Conservation (phyloP, 2,329 filamentous ascomycete genomes). For the Ophiostoma piceae region DNA sequence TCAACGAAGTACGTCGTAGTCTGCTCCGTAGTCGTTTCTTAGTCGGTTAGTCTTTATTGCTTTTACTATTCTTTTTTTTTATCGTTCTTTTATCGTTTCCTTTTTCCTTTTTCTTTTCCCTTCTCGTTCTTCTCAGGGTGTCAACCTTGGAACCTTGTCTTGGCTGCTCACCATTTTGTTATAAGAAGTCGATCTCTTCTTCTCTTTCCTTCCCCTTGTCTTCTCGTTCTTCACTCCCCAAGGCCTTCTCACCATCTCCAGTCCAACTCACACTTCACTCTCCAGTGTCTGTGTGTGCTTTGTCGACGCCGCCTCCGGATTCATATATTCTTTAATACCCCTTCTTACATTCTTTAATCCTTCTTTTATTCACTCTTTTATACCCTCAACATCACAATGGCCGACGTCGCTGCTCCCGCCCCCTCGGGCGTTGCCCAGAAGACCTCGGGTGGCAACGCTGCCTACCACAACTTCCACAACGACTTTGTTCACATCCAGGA, state of each 20-base stretch:
- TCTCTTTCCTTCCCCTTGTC: background rate
- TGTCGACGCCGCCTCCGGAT: slow-evolving; percentile 6
- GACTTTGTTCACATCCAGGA: slow-evolving; percentile 52
- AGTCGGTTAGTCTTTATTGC: slow-evolving; percentile 11
- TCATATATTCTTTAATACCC: slow-evolving; percentile 3
- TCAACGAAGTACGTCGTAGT: slow-evolving; percentile 2
- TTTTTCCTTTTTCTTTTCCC: background rate
- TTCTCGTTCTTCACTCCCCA: slow-evolving; percentile 3
- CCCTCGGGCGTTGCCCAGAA: slow-evolving; percentile 33
- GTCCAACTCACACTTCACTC: slow-evolving; percentile 11
- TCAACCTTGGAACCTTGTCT: slow-evolving; percentile 2
- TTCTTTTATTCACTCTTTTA: slow-evolving; percentile 5
- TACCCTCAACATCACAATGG: slow-evolving; percentile 23
- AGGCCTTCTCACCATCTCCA: slow-evolving; percentile 2
- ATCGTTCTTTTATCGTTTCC: slow-evolving; percentile 17
- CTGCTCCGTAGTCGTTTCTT: slow-evolving; percentile 14
- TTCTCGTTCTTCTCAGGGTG: background rate
- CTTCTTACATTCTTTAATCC: background rate
- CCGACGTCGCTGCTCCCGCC: slow-evolving; percentile 22
- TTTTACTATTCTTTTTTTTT: slow-evolving; percentile 8
- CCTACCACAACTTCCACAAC: slow-evolving; percentile 68
- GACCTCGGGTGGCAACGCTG: slow-evolving; percentile 61
- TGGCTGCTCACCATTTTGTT: background rate
- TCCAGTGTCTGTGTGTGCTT: slow-evolving; percentile 9
- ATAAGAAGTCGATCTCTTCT: slow-evolving; percentile 4